Evolutionary conservation across 1,284 basidiomycete genomes (phyloP), one percentile per base, ranked within the genome.

Genomic region (Xerocomus nothofagi): DNA sequence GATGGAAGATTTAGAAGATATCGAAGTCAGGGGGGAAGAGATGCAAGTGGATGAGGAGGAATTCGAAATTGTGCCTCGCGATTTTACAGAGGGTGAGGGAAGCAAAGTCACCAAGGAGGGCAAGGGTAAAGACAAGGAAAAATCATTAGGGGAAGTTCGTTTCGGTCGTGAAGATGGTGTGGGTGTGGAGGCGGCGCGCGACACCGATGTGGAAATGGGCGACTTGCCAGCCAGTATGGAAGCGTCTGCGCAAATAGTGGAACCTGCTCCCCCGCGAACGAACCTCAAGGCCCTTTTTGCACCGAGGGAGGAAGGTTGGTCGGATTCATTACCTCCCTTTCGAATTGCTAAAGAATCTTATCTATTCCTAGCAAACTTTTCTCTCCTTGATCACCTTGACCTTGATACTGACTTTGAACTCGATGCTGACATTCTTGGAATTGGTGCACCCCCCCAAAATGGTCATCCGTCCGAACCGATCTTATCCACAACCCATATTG

Each of bases 241-340:
- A 8, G n/a, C 10, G 7, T 40, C 44, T 5, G 12, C 30, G 9
- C 32, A 36, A 30, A 11, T 41, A 2, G 6, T 18, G 32, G 42
- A 57, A 29, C 49, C 56, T 37, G 33, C 51, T 1, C 60, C 60
- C 3, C 43, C n/a, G n/a, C n/a, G 41, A 27, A 58, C 58, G 4
- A 72, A 73, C 32, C 71, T 90, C 18, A 87, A 86, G 58, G 82
- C 86, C 55, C 68, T 90, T 2, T 88, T 90, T 54, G 82, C 81
- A 11, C 84, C 86, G 0, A 72, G 73, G 23, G 81, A 83, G 51
- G 79, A 86, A 60, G 79, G 86, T 85, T 53, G 15, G 41, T 50
- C 3, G 5, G n/a, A 29, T 47, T 30, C 17, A 26, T 44, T 15
- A 21, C 40, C 0, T 15, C 30, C 10, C 18, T 21, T 2, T 24